phyloP scores from a whole-genome alignment of 768 basidiomycete genomes.

The Omphalotus guepiniiformis region DNA sequence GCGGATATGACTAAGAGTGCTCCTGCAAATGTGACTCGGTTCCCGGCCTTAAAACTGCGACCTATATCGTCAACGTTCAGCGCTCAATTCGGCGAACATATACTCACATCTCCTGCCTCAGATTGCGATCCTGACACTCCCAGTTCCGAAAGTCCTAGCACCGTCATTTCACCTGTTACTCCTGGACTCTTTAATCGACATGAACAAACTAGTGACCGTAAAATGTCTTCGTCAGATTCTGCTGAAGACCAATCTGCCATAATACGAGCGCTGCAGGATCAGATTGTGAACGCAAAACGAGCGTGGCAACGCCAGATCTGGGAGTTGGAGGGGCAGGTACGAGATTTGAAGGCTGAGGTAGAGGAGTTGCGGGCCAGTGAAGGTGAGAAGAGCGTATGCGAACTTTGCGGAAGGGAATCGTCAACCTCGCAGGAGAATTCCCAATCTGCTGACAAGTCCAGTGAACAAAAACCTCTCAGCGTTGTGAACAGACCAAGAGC shows the following conservation, averaged over 20 bases:
- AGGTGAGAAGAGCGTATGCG: conserved; percentile 42
- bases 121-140: conserved; percentile 47
- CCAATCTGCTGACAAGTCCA: conserved; percentile 4
- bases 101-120: conserved; percentile 33
- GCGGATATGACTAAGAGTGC: conserved; percentile 50
- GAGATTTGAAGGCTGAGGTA: conserved; percentile 66
- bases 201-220: conserved; percentile 26
- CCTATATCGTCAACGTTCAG: conserved; percentile 78
- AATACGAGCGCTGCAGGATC: conserved; percentile 56
- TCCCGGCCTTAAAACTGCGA: conserved; percentile 64
- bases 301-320: conserved; percentile 70
- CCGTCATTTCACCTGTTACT: conserved; percentile 44
- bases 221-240: conserved; percentile 17
- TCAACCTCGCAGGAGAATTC: neutral
- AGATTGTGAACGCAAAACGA: conserved; percentile 51
- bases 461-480: conserved; percentile 25
- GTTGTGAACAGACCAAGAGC: conserved; percentile 63
- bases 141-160: conserved; percentile 40
- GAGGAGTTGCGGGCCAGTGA: conserved; percentile 43
- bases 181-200: conserved; percentile 26
- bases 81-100: conserved; percentile 55
- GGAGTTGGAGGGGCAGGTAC: conserved; percentile 73
- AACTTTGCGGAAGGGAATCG: conserved; percentile 44
- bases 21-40: conserved; percentile 58
- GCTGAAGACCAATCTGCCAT: conserved; percentile 40